Conservation (phyloP, 108 stramenopile genomes). For the Ochromonas danica region DNA sequence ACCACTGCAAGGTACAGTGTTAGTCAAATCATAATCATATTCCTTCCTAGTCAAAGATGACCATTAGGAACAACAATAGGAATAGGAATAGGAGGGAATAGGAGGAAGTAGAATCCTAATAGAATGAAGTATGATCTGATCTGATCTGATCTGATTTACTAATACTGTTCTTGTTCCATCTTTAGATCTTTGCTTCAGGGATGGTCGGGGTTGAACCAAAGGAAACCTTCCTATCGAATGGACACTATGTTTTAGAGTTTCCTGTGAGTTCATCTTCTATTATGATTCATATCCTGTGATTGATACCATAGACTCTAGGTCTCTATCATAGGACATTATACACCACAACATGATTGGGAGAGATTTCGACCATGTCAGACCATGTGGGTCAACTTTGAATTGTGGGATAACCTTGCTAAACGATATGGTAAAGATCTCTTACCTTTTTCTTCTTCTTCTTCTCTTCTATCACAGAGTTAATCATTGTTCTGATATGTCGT, state of each 20-base stretch:
- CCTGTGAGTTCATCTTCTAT: constrained; percentile 4
- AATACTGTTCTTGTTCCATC: no score
- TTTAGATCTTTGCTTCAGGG: background rate
- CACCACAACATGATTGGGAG: background rate
- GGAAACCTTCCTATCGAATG: constrained; percentile 2
- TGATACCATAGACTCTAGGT: background rate
- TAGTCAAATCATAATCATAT: no score
- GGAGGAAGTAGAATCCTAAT: no score
- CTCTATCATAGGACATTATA: background rate
- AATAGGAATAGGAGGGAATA: no score
- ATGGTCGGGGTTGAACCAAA: background rate
- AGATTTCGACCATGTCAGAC: background rate
- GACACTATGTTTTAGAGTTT: constrained; percentile 10
- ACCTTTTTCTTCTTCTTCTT: no score
- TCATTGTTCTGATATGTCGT: no score
- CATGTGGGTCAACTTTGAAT: background rate
- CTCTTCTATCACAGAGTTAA: no score
- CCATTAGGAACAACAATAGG: no score
- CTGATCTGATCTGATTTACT: no score
- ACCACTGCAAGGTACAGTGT: no score
- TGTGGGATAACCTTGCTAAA: constrained; percentile 8
- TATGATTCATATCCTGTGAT: background rate
- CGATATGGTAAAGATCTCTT: background rate
- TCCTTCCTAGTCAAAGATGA: no score
- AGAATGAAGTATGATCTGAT: no score